Conservation (phyloP, 2,329 filamentous ascomycete genomes). For the Cordyceps farinosa region DNA sequence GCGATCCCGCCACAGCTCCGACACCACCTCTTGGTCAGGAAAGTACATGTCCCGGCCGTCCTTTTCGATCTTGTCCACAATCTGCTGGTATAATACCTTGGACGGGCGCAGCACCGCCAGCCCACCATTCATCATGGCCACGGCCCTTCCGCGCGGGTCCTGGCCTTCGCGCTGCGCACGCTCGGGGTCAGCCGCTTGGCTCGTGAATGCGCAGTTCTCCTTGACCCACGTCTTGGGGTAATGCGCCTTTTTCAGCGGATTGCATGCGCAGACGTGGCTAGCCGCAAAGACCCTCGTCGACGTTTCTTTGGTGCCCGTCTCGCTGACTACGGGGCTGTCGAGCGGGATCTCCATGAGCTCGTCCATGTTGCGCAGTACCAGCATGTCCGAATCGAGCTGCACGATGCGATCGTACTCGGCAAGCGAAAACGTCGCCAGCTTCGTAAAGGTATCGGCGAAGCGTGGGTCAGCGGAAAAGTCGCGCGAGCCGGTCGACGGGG, state of each 20-base stretch:
- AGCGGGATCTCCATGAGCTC: conserved; percentile 82
- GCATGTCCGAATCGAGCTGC: conserved; percentile 85
- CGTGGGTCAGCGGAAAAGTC: conserved; percentile 75
- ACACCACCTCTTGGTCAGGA: conserved; percentile 57
- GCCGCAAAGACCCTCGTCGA: conserved; percentile 73
- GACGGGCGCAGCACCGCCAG: conserved; percentile 56
- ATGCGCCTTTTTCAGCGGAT: conserved; percentile 72
- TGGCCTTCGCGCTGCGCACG: conserved; percentile 44
- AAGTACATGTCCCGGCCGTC: conserved; percentile 50
- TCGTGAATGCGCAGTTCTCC: conserved; percentile 56
- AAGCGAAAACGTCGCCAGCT: conserved; percentile 74
- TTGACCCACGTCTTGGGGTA: conserved; percentile 70
- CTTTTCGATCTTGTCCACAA: conserved; percentile 48
- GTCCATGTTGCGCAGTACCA: conserved; percentile 81
- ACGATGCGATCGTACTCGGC: conserved; percentile 75
- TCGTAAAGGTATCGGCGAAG: conserved; percentile 89
- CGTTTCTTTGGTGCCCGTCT: conserved; percentile 25
- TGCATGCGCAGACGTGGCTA: conserved; percentile 81
- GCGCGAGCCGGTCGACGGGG: conserved; percentile 55
- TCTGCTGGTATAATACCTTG: conserved; percentile 44
- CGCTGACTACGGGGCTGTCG: conserved; percentile 43
- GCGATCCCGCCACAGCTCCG: conserved; percentile 50
- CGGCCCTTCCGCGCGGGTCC: conserved; percentile 42
- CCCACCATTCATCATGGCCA: conserved; percentile 52
- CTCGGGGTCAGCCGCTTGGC: conserved; percentile 46